A percentile compares a stretch with the other conserved stretches of the same genome.
phyloP scores from a whole-genome alignment of 23 red algal species.

The Gracilaria domingensis region DNA sequence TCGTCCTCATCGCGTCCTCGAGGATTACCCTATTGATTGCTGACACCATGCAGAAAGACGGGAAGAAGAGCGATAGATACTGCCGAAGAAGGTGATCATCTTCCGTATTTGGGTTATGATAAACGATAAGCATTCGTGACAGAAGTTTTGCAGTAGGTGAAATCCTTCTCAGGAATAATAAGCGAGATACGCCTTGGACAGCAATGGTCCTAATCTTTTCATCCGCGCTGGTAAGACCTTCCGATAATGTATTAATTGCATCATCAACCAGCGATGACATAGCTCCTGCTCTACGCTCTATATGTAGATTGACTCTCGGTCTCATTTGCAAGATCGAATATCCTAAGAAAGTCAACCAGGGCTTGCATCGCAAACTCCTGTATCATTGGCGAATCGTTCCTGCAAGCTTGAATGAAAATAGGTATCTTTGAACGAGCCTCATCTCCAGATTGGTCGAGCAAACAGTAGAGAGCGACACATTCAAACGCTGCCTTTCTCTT shows the following conservation, averaged over 20 bases:
- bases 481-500: slow-evolving; percentile 59
- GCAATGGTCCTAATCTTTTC: slow-evolving; percentile 21
- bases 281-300: neutral
- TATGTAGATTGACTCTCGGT: neutral
- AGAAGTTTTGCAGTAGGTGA: slow-evolving; percentile 42
- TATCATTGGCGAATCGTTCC: slow-evolving; percentile 51
- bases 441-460: slow-evolving; percentile 63
- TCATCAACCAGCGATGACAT: slow-evolving; percentile 21
- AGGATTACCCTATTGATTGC: slow-evolving; percentile 54
- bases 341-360: slow-evolving; percentile 73
- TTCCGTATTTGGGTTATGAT: slow-evolving; percentile 66
- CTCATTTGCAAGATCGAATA: slow-evolving; percentile 64
- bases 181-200: slow-evolving; percentile 45
- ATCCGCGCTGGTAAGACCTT: slow-evolving; percentile 44
- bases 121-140: slow-evolving; percentile 41
- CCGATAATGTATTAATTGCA: slow-evolving; percentile 33
- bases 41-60: slow-evolving; percentile 41
- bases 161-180: slow-evolving; percentile 55
- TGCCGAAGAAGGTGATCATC: slow-evolving; percentile 65
- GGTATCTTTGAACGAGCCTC: slow-evolving; percentile 65
- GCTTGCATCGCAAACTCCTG: slow-evolving; percentile 65
- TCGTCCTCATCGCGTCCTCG: slow-evolving; percentile 34
- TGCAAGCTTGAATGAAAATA: slow-evolving; percentile 67
- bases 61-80: slow-evolving; percentile 78
- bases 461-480: slow-evolving; percentile 61